Percentiles rank a stretch among this genome's conserved stretches.
phyloP scores from a whole-genome alignment of 164 flowering plant genomes.

The Magnolia officinalis region DNA sequence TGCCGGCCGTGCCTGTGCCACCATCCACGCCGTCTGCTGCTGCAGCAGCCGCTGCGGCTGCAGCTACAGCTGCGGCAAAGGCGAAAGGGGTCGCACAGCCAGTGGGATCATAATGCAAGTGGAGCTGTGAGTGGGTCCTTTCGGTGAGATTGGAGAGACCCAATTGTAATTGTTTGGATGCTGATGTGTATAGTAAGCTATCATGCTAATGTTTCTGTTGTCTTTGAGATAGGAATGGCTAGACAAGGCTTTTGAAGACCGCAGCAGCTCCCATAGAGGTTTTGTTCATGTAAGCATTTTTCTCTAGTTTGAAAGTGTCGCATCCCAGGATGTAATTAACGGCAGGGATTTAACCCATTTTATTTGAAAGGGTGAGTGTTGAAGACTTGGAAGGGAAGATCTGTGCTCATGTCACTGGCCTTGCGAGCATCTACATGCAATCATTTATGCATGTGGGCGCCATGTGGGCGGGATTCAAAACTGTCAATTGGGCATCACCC shows the following conservation, averaged over 20 bases:
- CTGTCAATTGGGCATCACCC: no score
- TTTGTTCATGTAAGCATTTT: neutral
- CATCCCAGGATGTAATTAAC: neutral
- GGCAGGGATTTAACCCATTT: neutral
- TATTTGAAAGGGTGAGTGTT: neutral
- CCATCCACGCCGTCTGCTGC: constrained; percentile 62
- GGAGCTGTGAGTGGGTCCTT: neutral
- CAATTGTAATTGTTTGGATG: neutral
- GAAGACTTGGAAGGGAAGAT: neutral
- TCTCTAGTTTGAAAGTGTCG: constrained; percentile 3
- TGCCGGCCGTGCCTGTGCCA: constrained; percentile 48
- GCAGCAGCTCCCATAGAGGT: neutral
- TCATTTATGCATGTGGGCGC: no score
- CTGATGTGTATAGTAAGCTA: neutral
- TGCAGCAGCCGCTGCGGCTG: constrained; percentile 72
- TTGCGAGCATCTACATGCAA: no score
- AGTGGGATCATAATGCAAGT: constrained; percentile 53
- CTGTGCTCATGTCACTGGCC: no score
- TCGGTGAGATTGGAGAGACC: neutral
- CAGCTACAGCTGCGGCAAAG: constrained; percentile 65
- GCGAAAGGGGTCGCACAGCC: constrained; percentile 70
- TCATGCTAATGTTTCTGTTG: neutral
- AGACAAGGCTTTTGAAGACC: neutral
- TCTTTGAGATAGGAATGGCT: neutral
- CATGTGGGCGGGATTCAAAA: no score